Percentiles rank a stretch among this genome's conserved stretches.
These are phyloP conservation scores for Solanum pennellii DNA, from an alignment of 257 asterid genomes.

Conservation along the genomic window DNA sequence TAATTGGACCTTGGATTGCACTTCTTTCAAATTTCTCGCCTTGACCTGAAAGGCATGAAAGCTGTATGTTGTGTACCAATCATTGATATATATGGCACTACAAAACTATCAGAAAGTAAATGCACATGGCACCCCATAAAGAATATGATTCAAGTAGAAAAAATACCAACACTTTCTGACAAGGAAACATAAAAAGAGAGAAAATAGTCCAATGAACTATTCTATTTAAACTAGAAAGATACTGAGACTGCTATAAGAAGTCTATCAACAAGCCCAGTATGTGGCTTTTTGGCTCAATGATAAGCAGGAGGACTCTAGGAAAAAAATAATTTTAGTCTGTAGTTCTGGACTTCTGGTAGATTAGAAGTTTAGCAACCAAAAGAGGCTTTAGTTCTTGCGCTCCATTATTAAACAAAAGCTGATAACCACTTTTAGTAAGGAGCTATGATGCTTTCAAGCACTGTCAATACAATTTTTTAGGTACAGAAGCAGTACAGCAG, in stretches of 20 bases:
- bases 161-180: neutral
- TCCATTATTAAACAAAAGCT: neutral
- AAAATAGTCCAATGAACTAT: neutral
- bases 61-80: neutral
- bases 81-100: neutral
- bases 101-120: neutral
- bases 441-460: neutral
- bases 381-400: neutral
- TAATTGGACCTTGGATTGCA: constrained; percentile 69
- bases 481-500: neutral
- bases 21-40: constrained; percentile 85
- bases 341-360: neutral
- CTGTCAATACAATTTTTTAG: neutral
- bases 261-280: neutral
- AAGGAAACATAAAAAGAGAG: neutral
- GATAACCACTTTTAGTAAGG: neutral
- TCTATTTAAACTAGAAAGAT: neutral
- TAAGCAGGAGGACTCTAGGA: neutral
- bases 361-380: neutral
- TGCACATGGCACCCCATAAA: neutral
- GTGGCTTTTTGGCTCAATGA: neutral
- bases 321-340: neutral
- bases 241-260: neutral
- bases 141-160: neutral
- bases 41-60: constrained; percentile 37